A percentile compares a stretch with the other conserved stretches of the same genome.
Evolutionary conservation across 2,329 filamentous ascomycete genomes (phyloP).

Genomic region (Zalaria sp.): DNA sequence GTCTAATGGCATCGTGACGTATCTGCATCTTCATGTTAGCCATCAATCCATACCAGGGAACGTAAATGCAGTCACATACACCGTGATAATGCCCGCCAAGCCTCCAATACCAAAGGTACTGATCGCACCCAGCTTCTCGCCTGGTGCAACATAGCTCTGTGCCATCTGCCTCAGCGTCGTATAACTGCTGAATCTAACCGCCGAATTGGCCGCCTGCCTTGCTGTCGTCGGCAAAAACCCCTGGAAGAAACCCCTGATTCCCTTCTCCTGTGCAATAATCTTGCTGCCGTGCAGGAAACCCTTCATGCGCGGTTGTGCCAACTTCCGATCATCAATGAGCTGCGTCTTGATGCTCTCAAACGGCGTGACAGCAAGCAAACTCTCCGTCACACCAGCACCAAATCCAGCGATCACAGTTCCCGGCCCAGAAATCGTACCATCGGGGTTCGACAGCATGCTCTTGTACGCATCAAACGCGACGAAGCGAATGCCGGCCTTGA

Average conservation of each 20-base stretch:
- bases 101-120: constrained; percentile 88
- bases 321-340: constrained; percentile 92
- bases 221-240: constrained; percentile 92
- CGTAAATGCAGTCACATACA: constrained; percentile 41
- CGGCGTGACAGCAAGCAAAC: constrained; percentile 81
- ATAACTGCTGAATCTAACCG: constrained; percentile 80
- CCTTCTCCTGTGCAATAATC: constrained; percentile 78
- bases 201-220: constrained; percentile 86
- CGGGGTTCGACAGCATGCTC: constrained; percentile 60
- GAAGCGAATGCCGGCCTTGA: constrained; percentile 93
- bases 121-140: constrained; percentile 79
- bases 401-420: constrained; percentile 88
- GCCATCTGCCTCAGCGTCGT: constrained; percentile 79
- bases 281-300: constrained; percentile 85
- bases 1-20: constrained; percentile 57
- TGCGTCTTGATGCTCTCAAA: constrained; percentile 99
- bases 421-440: constrained; percentile 82
- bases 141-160: constrained; percentile 82
- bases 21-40: constrained; percentile 4
- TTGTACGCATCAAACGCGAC: constrained; percentile 96
- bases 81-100: constrained; percentile 78
- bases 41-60: constrained; percentile 4
- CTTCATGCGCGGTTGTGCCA: constrained; percentile 67
- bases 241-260: constrained; percentile 87
- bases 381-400: constrained; percentile 88